Evolutionary conservation across 2,329 filamentous ascomycete genomes (phyloP), one percentile per base, ranked within the genome.

Genomic region (Aureobasidium sp.): DNA sequence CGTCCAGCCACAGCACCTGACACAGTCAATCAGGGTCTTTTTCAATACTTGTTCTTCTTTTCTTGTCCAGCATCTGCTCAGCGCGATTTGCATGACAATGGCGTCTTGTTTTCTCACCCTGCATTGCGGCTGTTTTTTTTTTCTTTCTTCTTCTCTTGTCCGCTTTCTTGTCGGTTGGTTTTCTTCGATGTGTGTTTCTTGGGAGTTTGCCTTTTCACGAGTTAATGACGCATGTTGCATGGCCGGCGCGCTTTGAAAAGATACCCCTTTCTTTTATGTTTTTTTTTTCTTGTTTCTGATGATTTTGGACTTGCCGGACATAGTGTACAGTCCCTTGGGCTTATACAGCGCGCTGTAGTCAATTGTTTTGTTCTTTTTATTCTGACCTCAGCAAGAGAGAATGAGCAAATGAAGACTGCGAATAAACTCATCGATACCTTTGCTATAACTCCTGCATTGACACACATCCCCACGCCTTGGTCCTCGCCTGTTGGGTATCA

Each of bases 201-300:
- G 35, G 44, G 30, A 19, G 30, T 48, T 27, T 5, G 19, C 25
- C 37, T 35, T 27, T 48, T 37, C 19, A 37, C 44, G 32, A 35
- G 21, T 37, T 48, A 27, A 48, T 48, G 44, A 48, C 37, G 44
- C 44, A 48, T 48, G 44, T 48, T 48, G 21, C 44, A 48, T 48
- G 30, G 44, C 44, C 22, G 44, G 44, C 44, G 44, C 44, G 44
- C 21, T 48, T 47, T 12, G 14, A 35, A 48, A 37, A 48, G 30
- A 48, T 37, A 35, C 44, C 44, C 40, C 32, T n/a, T 37, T 6
- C 19, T 14, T 32, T 34, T 19, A 16, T 17, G 21, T 44, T 30
- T 21, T 32, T 17, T 38, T 16, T 34, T 11, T 22, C 29, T 45
- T 24, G 34, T 37, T 25, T 37, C 22, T 27, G n/a, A n/a, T n/a